Base-by-base conservation (phyloP, 2,329 filamentous ascomycete species). In the Hypocreales sp. region DNA sequence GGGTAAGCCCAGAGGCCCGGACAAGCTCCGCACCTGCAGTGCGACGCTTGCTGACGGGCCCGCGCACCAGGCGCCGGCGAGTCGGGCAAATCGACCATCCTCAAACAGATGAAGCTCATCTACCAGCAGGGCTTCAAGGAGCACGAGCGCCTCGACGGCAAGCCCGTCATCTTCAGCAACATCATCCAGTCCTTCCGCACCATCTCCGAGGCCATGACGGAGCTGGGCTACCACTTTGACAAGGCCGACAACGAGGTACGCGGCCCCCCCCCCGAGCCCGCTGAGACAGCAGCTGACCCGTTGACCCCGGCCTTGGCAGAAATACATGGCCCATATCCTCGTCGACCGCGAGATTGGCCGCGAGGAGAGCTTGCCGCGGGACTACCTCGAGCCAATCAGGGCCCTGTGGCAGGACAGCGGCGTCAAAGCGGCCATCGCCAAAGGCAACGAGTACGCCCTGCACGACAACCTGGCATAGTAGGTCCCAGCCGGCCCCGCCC, bases 401-500 rank as follows among this genome's bases (percentile, higher is more conserved):
- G 65, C 66, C 28, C 62, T 95, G 34, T 98, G 87, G 90, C 58
- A 58, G 15, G 87, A 98, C 51, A 60, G 57, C 22, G 84, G 86
- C 33, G 80, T 95, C 28, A 82, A 83, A 50, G 62, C 73, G 42
- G 83, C 84, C n/a, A 90, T 95, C 38, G 65, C 74, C 26, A 87
- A 90, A 55, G 90, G 90, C 41, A 93, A 95, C 51, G 87, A 94
- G 58, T 95, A 87, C 55, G 87, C 90, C 12, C 67, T 95, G 26
- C 86, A 95, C 51, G 90, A 95, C 59, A 95, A 95, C 47, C 58
- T 95, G 39, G 73, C 75, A 56, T 98, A 94, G 84, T 94, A 61
- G 46, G 80, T 61, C 18, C 15, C 15, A 7, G n/a, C n/a, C n/a
- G n/a, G n/a, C 8, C 8, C 4, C 10, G 8, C 8, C 20, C 10